Percentiles rank a stretch among this genome's conserved stretches.
These are phyloP conservation scores for Creolimax fragrantissima DNA, from an alignment of 78 protist species.

Conservation along the genomic window DNA sequence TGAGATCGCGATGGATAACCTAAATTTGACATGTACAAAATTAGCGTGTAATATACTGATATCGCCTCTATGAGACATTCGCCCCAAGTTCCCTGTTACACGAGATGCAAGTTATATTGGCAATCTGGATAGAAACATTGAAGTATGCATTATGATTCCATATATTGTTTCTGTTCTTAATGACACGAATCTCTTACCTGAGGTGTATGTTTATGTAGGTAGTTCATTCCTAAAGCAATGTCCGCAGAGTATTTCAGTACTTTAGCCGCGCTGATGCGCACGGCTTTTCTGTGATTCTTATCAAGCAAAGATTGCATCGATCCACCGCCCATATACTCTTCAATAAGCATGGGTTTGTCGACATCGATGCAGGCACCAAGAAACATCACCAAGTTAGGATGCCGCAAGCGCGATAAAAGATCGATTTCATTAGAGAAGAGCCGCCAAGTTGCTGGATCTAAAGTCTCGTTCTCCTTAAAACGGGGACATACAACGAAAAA, in stretches of 20 bases:
- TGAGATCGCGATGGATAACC: slow-evolving; percentile 49
- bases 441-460: neutral
- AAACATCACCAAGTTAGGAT: slow-evolving; percentile 27
- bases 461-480: neutral
- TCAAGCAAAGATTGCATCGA: slow-evolving; percentile 1
- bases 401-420: slow-evolving; percentile 7
- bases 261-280: neutral
- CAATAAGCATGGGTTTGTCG: slow-evolving; percentile 13
- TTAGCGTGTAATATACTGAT: no score
- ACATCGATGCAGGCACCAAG: slow-evolving; percentile 14
- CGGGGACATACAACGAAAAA: no score
- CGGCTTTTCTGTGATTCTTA: neutral
- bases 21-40: no score
- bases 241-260: neutral
- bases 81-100: no score
- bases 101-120: no score
- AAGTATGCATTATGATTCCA: no score
- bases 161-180: no score
- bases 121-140: no score
- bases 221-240: neutral
- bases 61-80: no score
- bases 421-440: slow-evolving; percentile 13
- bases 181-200: neutral
- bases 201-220: neutral
- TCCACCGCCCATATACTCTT: slow-evolving; percentile 30